These are phyloP conservation scores for Gossypium schwendimanii DNA, from an alignment of 441 rosid genomes.

Conservation along the genomic window DNA sequence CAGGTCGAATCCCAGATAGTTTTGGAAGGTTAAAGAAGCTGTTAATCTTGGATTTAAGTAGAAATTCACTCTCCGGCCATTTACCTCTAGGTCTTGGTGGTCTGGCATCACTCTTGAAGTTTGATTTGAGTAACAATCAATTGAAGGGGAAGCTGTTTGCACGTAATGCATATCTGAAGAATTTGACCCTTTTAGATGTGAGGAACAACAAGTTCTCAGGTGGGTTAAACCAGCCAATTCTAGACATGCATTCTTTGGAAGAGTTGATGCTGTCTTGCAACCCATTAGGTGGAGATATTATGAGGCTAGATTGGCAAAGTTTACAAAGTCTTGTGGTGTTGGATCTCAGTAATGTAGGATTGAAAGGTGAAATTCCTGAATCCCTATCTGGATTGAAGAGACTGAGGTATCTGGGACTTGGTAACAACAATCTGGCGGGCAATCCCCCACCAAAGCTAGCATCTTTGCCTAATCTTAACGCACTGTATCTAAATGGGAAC, in stretches of 20 bases:
- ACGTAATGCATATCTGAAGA: constrained; percentile 45
- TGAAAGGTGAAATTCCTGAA: constrained; percentile 57
- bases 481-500: constrained; percentile 68
- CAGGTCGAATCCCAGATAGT: constrained; percentile 52
- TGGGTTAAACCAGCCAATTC: constrained; percentile 43
- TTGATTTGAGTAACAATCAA: constrained; percentile 71
- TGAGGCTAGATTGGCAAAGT: constrained; percentile 42
- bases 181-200: constrained; percentile 66
- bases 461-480: constrained; percentile 49
- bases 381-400: constrained; percentile 52
- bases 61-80: constrained; percentile 58
- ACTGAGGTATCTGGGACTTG: constrained; percentile 66
- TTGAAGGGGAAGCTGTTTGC: constrained; percentile 49
- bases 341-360: constrained; percentile 53
- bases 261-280: constrained; percentile 62
- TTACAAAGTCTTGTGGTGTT: constrained; percentile 50
- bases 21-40: constrained; percentile 44
- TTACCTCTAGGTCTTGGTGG: constrained; percentile 50
- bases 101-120: constrained; percentile 60
- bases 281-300: constrained; percentile 48
- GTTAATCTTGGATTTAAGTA: constrained; percentile 69
- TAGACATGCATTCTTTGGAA: constrained; percentile 51
- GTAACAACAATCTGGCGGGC: constrained; percentile 70
- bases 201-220: constrained; percentile 68
- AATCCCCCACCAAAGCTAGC: constrained; percentile 44